Conservation (phyloP, 768 basidiomycete species). For the Termitomyces sp. region DNA sequence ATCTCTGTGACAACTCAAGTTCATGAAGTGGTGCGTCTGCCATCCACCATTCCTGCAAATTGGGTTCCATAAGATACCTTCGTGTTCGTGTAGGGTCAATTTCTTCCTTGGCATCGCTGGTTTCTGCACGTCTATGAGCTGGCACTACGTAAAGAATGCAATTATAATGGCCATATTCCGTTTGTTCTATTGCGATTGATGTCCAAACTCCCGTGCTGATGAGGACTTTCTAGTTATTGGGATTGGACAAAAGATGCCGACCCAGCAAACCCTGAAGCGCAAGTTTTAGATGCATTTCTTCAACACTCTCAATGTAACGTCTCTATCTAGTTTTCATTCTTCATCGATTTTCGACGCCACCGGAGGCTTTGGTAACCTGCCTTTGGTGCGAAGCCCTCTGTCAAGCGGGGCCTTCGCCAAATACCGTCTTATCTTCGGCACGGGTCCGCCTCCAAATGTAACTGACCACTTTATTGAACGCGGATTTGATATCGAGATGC, state of each 20-base stretch:
- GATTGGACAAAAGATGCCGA: conserved; percentile 37
- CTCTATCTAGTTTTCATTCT: conserved; percentile 23
- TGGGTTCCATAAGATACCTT: too few species aligned
- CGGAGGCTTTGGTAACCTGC: conserved; percentile 37
- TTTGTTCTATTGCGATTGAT: conserved; percentile 1
- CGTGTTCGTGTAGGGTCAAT: conserved; percentile 22
- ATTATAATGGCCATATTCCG: conserved; percentile 24
- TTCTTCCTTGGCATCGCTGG: conserved; percentile 29
- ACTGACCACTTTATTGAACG: conserved; percentile 31
- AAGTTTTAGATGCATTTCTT: background rate
- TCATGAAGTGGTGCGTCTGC: conserved; percentile 7
- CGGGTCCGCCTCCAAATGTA: conserved; percentile 27
- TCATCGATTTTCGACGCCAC: conserved; percentile 34
- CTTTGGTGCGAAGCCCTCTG: conserved; percentile 25
- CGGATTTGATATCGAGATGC: conserved; percentile 20
- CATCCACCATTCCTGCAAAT: too few species aligned
- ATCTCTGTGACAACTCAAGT: conserved; percentile 1
- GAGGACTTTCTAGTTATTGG: conserved; percentile 30
- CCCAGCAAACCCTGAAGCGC: conserved; percentile 17
- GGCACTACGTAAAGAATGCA: conserved; percentile 25
- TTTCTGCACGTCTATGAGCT: conserved; percentile 22
- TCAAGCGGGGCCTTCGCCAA: conserved; percentile 32
- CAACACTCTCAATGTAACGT: background rate
- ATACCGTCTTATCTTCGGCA: conserved; percentile 31
- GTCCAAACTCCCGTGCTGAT: background rate